A percentile compares a stretch with the other conserved stretches of the same genome.
Conservation (phyloP, 805 yeast genomes). For the Saccharomyces cerevisiae region DNA sequence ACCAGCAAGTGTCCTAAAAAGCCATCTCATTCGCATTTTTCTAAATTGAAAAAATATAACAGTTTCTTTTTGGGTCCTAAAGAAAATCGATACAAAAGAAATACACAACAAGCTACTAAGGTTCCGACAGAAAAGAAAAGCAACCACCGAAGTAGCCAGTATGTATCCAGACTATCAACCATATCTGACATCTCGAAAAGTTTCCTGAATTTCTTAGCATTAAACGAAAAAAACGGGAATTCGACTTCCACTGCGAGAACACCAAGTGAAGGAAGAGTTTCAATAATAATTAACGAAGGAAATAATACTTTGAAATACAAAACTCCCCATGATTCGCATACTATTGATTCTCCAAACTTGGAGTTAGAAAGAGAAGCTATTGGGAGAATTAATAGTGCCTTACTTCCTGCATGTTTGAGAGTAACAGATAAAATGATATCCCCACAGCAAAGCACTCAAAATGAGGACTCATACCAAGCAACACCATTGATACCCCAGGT, state of each 20-base stretch:
- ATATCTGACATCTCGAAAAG: constrained; percentile 26
- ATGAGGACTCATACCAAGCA: neutral
- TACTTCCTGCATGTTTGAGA: constrained; percentile 25
- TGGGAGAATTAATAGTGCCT: constrained; percentile 24
- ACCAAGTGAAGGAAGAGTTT: neutral
- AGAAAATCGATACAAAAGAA: neutral
- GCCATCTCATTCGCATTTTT: neutral
- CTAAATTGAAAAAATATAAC: neutral
- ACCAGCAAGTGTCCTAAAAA: neutral
- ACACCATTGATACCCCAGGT: constrained; percentile 3
- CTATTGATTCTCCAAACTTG: constrained; percentile 9
- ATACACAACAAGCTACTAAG: neutral
- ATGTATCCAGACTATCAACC: constrained; percentile 25
- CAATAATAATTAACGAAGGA: neutral
- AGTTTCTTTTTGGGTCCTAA: neutral
- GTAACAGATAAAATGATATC: constrained; percentile 5
- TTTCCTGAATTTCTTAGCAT: constrained; percentile 10
- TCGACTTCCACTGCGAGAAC: neutral
- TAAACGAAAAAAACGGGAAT: neutral
- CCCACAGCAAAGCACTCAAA: neutral
- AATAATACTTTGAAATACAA: neutral
- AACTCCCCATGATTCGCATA: neutral
- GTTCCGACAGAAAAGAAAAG: neutral
- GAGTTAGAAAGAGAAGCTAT: constrained; percentile 24
- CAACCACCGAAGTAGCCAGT: constrained; percentile 4